Percentiles rank a stretch among this genome's conserved stretches.
phyloP scores from a whole-genome alignment of 108 stramenopile genomes.

The Aurantiochytrium sp. region DNA sequence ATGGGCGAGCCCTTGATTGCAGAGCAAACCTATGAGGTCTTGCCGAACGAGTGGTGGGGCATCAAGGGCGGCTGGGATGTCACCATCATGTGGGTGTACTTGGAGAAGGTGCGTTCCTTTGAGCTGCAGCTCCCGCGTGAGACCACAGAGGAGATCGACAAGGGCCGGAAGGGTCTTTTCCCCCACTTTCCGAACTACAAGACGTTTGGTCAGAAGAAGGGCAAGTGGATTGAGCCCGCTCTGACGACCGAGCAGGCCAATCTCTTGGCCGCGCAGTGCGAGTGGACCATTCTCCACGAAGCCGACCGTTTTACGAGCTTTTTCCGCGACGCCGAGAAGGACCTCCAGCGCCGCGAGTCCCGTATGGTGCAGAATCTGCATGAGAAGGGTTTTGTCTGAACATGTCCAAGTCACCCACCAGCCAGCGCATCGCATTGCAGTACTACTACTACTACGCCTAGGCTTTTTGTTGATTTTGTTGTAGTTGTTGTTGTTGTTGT shows the following conservation, averaged over 20 bases:
- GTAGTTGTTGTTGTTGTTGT: no score
- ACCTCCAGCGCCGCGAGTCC: background rate
- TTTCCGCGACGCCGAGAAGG: background rate
- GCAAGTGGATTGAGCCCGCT: background rate
- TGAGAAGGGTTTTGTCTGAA: background rate
- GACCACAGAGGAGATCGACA: background rate
- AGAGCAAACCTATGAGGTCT: background rate
- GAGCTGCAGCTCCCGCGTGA: background rate
- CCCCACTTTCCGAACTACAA: background rate
- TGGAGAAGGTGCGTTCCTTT: background rate
- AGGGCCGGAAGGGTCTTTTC: background rate
- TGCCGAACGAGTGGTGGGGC: slow-evolving; percentile 7
- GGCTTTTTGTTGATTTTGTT: no score
- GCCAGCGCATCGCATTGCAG: background rate
- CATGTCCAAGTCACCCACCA: background rate
- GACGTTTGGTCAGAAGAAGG: background rate
- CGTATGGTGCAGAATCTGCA: background rate
- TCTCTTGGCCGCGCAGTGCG: background rate
- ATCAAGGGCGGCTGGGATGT: slow-evolving; percentile 8
- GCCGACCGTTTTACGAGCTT: background rate
- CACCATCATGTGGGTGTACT: background rate
- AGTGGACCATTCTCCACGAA: background rate
- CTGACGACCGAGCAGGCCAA: slow-evolving; percentile 2
- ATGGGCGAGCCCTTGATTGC: background rate
- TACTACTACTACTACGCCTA: no score